Percentiles rank a stretch among this genome's conserved stretches.
Conservation (phyloP, 495 filamentous ascomycete species). For the Tuber calosporum region DNA sequence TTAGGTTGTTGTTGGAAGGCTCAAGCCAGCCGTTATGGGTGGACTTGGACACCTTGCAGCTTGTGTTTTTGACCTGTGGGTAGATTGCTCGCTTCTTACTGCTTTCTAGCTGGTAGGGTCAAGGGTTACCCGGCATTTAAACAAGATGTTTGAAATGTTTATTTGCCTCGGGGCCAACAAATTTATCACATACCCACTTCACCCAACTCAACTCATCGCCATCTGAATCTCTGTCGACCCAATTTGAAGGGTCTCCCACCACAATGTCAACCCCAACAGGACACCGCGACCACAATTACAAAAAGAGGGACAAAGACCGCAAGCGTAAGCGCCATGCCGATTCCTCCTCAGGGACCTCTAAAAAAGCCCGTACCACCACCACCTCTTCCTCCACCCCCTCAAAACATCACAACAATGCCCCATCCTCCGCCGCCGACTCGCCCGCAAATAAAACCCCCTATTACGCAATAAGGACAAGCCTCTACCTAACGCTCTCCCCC, state of each 20-base stretch:
- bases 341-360: constrained; percentile 39
- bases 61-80: background rate
- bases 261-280: constrained; percentile 37
- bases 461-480: constrained; percentile 54
- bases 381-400: constrained; percentile 6
- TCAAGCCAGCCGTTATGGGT: background rate
- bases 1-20: background rate
- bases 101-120: background rate
- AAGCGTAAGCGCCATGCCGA: constrained; percentile 45
- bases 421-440: background rate
- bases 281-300: constrained; percentile 52
- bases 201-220: constrained; percentile 25
- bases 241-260: background rate
- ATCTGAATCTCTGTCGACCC: background rate
- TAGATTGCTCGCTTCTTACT: background rate
- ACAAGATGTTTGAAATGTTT: background rate
- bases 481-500: constrained; percentile 66
- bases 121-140: constrained; percentile 29
- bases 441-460: constrained; percentile 52
- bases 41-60: background rate
- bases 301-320: constrained; percentile 47
- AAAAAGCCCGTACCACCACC: constrained; percentile 40
- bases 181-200: constrained; percentile 6
- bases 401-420: constrained; percentile 15
- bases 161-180: too few relatives aligned